Conservation (phyloP, 2,329 filamentous ascomycete genomes). For the Incumbomyces lentus region DNA sequence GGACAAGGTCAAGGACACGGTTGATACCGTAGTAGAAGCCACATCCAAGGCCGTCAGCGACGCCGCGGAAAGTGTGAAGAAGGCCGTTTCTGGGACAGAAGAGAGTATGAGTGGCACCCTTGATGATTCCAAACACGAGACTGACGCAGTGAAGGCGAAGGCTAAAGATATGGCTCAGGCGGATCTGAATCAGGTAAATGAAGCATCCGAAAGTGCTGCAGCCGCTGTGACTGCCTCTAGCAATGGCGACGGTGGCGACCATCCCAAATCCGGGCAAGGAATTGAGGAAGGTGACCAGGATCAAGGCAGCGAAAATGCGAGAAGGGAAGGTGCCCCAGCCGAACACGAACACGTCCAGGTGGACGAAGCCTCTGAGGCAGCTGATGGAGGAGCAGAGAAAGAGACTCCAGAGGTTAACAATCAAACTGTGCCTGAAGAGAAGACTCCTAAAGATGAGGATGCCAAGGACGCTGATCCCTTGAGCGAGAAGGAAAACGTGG, state of each 20-base stretch:
- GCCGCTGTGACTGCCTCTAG: neutral
- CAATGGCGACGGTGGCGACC: neutral
- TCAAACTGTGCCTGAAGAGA: conserved; percentile 2
- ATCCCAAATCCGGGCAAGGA: neutral
- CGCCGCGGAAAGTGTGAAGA: conserved; percentile 7
- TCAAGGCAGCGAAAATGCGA: conserved; percentile 2
- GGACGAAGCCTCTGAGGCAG: neutral
- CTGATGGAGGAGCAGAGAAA: neutral
- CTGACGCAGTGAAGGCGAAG: conserved; percentile 7
- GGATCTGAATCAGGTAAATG: conserved; percentile 12
- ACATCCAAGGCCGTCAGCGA: conserved; percentile 6
- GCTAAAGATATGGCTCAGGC: conserved; percentile 14
- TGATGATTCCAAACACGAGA: conserved; percentile 1
- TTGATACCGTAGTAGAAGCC: conserved; percentile 8
- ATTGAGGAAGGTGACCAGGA: conserved; percentile 6
- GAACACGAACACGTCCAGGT: neutral
- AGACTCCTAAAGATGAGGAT: conserved; percentile 1
- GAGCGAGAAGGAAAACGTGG: conserved; percentile 5
- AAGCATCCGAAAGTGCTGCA: conserved; percentile 7
- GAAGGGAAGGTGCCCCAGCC: neutral
- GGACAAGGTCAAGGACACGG: conserved; percentile 9
- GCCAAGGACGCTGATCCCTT: neutral
- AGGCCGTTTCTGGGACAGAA: conserved; percentile 7
- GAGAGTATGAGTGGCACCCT: conserved; percentile 2
- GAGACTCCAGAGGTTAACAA: neutral